These are phyloP conservation scores for Cryptosporidium ryanae DNA, from an alignment of 169 alveolate genomes.

Conservation along the genomic window DNA sequence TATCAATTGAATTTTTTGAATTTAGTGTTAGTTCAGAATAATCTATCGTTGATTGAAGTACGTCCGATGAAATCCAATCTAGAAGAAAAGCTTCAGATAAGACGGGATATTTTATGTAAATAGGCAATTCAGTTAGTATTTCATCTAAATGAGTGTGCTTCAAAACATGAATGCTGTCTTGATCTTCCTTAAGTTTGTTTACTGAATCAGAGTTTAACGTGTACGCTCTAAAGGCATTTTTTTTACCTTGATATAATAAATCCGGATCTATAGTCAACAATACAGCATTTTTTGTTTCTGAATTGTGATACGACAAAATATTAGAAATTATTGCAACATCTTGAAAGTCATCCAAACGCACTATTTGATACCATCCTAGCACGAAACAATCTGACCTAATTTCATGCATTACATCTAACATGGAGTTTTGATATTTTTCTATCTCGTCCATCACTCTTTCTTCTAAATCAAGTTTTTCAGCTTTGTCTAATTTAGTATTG, in stretches of 20 bases:
- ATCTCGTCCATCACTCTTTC: slow-evolving; percentile 86
- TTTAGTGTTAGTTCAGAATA: slow-evolving; percentile 81
- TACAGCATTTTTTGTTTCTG: slow-evolving; percentile 46
- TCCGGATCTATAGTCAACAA: slow-evolving; percentile 48
- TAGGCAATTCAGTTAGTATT: slow-evolving; percentile 84
- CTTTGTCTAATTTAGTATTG: slow-evolving; percentile 39
- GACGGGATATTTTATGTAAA: slow-evolving; percentile 83
- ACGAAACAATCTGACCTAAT: slow-evolving; percentile 87
- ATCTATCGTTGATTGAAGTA: slow-evolving; percentile 77
- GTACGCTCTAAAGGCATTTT: slow-evolving; percentile 84
- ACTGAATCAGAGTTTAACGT: slow-evolving; percentile 81
- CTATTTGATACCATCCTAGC: slow-evolving; percentile 89
- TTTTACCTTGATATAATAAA: slow-evolving; percentile 46
- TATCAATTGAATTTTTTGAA: slow-evolving; percentile 76
- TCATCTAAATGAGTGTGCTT: slow-evolving; percentile 81
- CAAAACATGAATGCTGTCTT: slow-evolving; percentile 78
- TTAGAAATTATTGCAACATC: slow-evolving; percentile 83
- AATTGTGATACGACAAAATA: slow-evolving; percentile 81
- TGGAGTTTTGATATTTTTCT: slow-evolving; percentile 85
- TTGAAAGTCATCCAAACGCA: slow-evolving; percentile 85
- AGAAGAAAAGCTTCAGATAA: slow-evolving; percentile 83
- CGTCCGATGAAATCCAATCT: slow-evolving; percentile 80
- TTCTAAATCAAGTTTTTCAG: slow-evolving; percentile 84
- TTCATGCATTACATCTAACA: slow-evolving; percentile 87
- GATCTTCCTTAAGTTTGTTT: slow-evolving; percentile 75